Percentiles rank a stretch among this genome's conserved stretches.
Conservation (phyloP, 768 basidiomycete species). For the Russula abietina region DNA sequence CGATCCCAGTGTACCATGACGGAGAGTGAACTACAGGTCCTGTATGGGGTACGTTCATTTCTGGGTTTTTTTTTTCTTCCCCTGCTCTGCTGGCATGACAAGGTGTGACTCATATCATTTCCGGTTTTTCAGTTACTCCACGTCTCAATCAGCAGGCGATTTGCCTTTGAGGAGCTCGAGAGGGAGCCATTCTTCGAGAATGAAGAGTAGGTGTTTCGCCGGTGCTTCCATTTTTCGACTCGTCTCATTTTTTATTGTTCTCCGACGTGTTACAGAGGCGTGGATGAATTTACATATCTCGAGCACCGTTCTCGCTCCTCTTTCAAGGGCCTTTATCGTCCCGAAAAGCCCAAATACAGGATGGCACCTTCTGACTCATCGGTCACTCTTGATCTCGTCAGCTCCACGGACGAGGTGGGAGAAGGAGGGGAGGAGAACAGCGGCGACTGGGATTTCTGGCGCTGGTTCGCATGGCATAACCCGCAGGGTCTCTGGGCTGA, state of each 20-base stretch:
- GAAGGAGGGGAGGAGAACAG: neutral
- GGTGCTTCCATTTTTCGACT: neutral
- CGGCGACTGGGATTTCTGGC: constrained; percentile 20
- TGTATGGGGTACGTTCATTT: constrained; percentile 19
- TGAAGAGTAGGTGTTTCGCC: constrained; percentile 18
- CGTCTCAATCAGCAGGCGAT: constrained; percentile 19
- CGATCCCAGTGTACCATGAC: constrained; percentile 16
- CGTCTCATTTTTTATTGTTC: neutral
- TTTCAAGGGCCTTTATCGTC: constrained; percentile 20
- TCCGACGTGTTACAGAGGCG: constrained; percentile 7
- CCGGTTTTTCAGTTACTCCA: constrained; percentile 8
- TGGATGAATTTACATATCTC: constrained; percentile 20
- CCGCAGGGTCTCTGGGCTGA: constrained; percentile 23
- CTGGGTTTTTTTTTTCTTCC: too few relatives aligned
- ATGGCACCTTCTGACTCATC: neutral
- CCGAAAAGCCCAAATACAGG: constrained; percentile 23
- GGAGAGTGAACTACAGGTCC: constrained; percentile 15
- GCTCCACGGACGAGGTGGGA: constrained; percentile 15
- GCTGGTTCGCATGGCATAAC: constrained; percentile 25
- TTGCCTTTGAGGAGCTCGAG: constrained; percentile 22
- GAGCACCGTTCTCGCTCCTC: constrained; percentile 17
- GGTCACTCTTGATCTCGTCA: constrained; percentile 18
- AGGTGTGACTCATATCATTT: neutral
- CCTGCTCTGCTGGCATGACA: neutral
- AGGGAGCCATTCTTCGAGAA: constrained; percentile 21